phyloP scores from a whole-genome alignment of 495 filamentous ascomycete genomes.

The Bombardia bombarda region DNA sequence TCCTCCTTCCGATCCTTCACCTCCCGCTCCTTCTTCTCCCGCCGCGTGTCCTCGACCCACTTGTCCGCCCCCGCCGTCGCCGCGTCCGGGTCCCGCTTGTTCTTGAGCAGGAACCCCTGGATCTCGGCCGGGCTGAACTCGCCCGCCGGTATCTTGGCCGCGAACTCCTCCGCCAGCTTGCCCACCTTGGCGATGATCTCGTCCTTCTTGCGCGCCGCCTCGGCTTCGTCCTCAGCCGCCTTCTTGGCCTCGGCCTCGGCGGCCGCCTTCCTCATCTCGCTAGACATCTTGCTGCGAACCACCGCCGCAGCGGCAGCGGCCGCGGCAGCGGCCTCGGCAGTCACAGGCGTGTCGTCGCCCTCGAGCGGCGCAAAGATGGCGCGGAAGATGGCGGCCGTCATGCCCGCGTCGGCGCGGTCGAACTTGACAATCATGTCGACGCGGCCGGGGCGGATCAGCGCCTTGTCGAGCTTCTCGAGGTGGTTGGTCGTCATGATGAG shows the following conservation, averaged over 20 bases:
- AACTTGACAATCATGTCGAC: conserved; percentile 71
- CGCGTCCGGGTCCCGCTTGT: conserved; percentile 54
- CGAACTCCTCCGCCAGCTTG: conserved; percentile 48
- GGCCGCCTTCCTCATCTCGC: too few relatives aligned
- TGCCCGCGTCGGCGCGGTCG: conserved; percentile 36
- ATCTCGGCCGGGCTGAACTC: conserved; percentile 71
- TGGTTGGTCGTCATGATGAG: conserved; percentile 86
- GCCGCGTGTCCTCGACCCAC: conserved; percentile 51
- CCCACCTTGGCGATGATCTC: conserved; percentile 26
- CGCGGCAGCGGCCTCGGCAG: neutral
- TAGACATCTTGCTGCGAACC: too few relatives aligned
- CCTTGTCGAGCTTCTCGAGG: conserved; percentile 64
- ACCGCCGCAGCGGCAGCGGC: neutral
- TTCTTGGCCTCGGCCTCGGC: conserved; percentile 31
- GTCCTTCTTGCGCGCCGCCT: conserved; percentile 25
- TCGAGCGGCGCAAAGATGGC: conserved; percentile 41
- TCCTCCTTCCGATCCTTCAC: conserved; percentile 38
- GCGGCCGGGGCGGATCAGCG: conserved; percentile 67
- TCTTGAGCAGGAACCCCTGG: conserved; percentile 64
- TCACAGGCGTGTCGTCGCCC: conserved; percentile 25
- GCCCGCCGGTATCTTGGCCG: conserved; percentile 49
- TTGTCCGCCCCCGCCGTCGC: conserved; percentile 47
- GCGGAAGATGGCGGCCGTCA: conserved; percentile 41
- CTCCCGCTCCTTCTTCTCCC: conserved; percentile 51
- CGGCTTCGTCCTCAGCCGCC: conserved; percentile 19